Percentiles rank a stretch among this genome's conserved stretches.
phyloP scores from a whole-genome alignment of 371 early-diverging fungal species.

The Catenaria anguillulae region DNA sequence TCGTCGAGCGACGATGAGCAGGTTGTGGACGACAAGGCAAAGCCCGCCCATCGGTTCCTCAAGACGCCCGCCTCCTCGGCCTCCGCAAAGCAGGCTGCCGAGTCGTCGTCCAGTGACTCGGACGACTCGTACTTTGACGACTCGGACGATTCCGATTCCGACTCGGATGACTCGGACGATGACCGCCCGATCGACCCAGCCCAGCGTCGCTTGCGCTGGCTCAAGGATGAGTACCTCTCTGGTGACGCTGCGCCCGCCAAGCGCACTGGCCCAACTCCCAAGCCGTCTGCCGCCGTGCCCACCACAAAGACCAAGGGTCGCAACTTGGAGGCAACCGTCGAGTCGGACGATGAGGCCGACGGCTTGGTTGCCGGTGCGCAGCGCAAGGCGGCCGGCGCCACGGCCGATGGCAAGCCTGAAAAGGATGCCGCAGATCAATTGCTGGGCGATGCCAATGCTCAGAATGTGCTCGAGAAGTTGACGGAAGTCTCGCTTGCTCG shows the following conservation, averaged over 20 bases:
- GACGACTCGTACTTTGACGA: constrained; percentile 19
- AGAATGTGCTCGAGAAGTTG: constrained; percentile 65
- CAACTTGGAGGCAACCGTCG: constrained; percentile 21
- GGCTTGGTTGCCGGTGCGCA: constrained; percentile 64
- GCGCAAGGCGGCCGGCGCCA: constrained; percentile 74
- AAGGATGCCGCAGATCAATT: constrained; percentile 9
- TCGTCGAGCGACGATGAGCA: constrained; percentile 39
- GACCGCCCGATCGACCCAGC: not conserved
- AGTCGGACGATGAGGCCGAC: constrained; percentile 67
- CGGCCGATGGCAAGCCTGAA: constrained; percentile 47
- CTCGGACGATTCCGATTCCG: constrained; percentile 10
- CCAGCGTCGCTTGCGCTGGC: constrained; percentile 1
- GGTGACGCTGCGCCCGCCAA: constrained; percentile 7
- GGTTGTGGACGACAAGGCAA: constrained; percentile 22
- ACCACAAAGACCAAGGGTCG: not conserved
- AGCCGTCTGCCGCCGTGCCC: not conserved
- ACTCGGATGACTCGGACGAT: constrained; percentile 3
- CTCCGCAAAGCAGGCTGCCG: constrained; percentile 4
- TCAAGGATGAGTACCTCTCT: constrained; percentile 5
- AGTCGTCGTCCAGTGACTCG: constrained; percentile 20
- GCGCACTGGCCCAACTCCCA: constrained; percentile 10
- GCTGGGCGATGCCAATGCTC: constrained; percentile 37
- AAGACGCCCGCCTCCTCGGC: not conserved
- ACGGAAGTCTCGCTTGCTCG: constrained; percentile 65
- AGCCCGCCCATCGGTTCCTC: constrained; percentile 19